Evolutionary conservation across 139 green algal genomes (phyloP), one percentile per base, ranked within the genome.

Genomic region (Chlorella sp.): DNA sequence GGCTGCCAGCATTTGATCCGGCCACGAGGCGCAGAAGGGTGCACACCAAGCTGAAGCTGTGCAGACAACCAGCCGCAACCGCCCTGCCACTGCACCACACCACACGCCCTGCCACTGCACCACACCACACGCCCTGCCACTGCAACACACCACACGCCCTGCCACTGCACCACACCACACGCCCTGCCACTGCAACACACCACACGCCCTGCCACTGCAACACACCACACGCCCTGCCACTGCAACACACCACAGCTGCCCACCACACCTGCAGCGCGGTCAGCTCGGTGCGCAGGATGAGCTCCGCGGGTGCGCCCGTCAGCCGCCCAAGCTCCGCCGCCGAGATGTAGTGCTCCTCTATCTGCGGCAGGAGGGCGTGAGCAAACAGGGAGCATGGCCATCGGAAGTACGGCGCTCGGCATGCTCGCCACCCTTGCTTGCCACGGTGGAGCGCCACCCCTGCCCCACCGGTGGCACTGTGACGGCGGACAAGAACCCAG

Each of bases 281-380:
- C 34, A 92, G 72, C 80, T 94, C 88, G 14, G 81, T 88, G 44
- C 89, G 81, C 40, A 94, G 89, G 70, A 95, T 82, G 5, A 82
- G 40, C 20, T 88, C 79, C 5, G 67, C 46, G 24, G 89, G 84
- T 16, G 84, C 62, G 36, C 68, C 89, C 44, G 89, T 83, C 44
- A 89, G 75, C 36, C 88, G 87, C 46, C 86, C 90, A 26, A 97
- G 89, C 38, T 94, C 88, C 40, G 95, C 92, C 1, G 93, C 94
- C 3, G 86, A 86, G 34, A 94, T 93, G 89, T 96, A 97, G 3
- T 87, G 79, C 85, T 97, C 93, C 87, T 97, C 94, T 28, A 94
- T 90, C 93, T 96, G 92, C 43, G 43, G 36, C 72, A 78, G 38
- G 36, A 30, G 24, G 43, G 24, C 24, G 43, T 30, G 5, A 7